Evolutionary conservation across 2,329 filamentous ascomycete genomes (phyloP).

Genomic region (Colletotrichum trifolii): DNA sequence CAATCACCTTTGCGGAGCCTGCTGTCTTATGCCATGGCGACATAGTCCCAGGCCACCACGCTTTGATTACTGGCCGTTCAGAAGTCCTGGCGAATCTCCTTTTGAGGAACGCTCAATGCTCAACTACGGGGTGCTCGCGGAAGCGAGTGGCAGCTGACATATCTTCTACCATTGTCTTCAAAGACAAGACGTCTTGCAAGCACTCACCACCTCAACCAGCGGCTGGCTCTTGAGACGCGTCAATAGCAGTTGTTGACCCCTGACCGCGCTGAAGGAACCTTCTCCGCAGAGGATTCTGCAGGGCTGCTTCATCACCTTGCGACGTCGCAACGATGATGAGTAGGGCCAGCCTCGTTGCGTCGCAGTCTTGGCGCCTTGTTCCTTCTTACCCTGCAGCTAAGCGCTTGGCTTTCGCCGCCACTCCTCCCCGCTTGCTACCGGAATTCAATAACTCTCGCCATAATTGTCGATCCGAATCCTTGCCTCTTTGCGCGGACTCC

Average conservation of each 20-base stretch:
- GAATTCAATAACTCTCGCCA: no score
- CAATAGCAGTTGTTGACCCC: background rate
- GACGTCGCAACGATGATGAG: background rate
- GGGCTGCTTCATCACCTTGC: conserved; percentile 16
- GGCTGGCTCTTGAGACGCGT: background rate
- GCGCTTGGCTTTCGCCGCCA: conserved; percentile 23
- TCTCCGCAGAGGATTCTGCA: conserved; percentile 20
- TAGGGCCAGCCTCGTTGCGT: background rate
- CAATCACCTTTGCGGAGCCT: no score
- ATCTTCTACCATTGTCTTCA: background rate
- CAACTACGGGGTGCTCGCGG: no score
- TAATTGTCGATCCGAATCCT: no score
- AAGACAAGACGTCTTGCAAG: conserved; percentile 3
- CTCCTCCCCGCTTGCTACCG: conserved; percentile 15
- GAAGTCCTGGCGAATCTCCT: no score
- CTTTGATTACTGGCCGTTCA: no score
- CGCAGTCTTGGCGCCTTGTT: conserved; percentile 13
- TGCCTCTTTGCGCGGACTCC: no score
- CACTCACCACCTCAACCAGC: background rate
- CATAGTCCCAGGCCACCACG: no score
- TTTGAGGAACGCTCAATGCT: no score
- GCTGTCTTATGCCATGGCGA: no score
- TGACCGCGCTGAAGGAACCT: conserved; percentile 18
- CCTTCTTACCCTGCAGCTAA: conserved; percentile 17
- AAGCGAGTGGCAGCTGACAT: background rate